Percentiles rank a stretch among this genome's conserved stretches.
These are phyloP conservation scores for Cajanus cajan DNA, from an alignment of 306 rosid genomes.

Conservation along the genomic window DNA sequence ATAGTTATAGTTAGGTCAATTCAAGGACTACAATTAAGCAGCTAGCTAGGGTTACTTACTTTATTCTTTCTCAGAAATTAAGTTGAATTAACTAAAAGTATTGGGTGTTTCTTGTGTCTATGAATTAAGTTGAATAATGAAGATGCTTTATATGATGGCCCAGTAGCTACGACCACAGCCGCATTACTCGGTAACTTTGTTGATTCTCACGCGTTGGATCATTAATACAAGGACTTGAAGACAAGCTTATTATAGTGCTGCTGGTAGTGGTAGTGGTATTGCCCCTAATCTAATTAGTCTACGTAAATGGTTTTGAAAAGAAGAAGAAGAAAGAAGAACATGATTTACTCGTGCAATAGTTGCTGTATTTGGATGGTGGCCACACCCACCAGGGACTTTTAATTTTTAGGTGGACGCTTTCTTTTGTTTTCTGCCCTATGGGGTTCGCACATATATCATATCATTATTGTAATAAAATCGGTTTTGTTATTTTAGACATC, in stretches of 20 bases:
- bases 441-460: background rate
- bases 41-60: background rate
- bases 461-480: no score
- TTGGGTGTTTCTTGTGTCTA: background rate
- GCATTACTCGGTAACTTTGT: constrained; percentile 25
- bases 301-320: background rate
- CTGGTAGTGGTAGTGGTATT: background rate
- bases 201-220: constrained; percentile 6
- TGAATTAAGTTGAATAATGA: constrained; percentile 21
- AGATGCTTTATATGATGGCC: background rate
- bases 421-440: background rate
- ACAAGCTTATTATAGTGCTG: background rate
- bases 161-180: constrained; percentile 23
- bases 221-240: background rate
- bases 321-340: background rate
- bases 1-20: constrained; percentile 18
- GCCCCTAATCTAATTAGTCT: background rate
- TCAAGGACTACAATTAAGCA: background rate
- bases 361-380: background rate
- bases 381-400: background rate
- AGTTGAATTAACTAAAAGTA: no score
- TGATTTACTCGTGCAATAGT: background rate
- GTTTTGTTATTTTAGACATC: no score
- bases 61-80: no score
- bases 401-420: background rate